Conservation (phyloP, 2,329 filamentous ascomycete species). For the Ramularia collo-cygni region DNA sequence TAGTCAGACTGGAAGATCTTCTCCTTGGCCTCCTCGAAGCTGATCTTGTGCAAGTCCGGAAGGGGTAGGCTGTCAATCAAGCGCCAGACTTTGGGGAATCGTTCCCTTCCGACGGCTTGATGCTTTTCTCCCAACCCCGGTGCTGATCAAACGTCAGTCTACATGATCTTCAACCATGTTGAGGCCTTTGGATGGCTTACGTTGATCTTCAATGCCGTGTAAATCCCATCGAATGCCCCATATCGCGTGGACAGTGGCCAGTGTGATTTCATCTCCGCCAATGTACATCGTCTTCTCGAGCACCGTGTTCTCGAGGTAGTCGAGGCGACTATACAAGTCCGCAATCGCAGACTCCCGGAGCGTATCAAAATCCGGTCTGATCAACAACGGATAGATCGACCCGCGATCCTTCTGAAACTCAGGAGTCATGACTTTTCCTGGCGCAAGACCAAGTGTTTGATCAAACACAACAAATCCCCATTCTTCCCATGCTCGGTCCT, state of each 20-base stretch:
- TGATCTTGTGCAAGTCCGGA: neutral
- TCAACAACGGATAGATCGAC: neutral
- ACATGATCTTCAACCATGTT: neutral
- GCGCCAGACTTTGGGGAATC: neutral
- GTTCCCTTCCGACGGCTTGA: neutral
- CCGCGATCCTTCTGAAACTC: constrained; percentile 1
- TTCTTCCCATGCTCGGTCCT: constrained; percentile 2
- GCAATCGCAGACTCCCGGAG: constrained; percentile 1
- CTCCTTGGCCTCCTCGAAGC: neutral
- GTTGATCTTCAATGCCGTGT: neutral
- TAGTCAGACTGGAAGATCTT: neutral
- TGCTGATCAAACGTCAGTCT: neutral
- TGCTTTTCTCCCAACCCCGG: neutral
- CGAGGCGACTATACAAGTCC: neutral
- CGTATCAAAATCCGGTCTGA: constrained; percentile 1
- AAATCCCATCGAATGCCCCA: constrained; percentile 3
- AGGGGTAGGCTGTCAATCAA: constrained; percentile 2
- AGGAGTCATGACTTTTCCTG: neutral
- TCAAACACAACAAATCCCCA: constrained; percentile 1
- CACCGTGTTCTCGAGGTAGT: constrained; percentile 1
- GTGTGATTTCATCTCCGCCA: constrained; percentile 1
- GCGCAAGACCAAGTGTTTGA: constrained; percentile 1
- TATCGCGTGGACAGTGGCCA: constrained; percentile 1
- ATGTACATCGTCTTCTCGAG: neutral
- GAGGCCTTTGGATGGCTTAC: neutral